These are phyloP conservation scores for Neurospora sp. DNA, from an alignment of 495 filamentous ascomycete species.

Conservation along the genomic window DNA sequence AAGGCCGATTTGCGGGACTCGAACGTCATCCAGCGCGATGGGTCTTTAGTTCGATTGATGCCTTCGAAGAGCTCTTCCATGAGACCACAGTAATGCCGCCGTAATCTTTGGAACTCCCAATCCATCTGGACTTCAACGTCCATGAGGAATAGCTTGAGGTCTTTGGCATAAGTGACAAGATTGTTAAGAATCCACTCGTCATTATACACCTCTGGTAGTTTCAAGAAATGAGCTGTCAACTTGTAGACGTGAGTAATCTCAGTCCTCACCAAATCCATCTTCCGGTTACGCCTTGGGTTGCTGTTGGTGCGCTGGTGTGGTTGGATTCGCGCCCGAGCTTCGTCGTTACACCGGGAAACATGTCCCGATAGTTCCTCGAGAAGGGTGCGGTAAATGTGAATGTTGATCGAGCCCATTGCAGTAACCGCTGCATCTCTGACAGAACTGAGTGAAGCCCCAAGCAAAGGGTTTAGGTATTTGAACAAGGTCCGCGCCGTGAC, in stretches of 20 bases:
- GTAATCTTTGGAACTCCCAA: conserved; percentile 88
- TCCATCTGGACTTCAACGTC: conserved; percentile 91
- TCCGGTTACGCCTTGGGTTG: conserved; percentile 62
- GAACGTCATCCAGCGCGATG: conserved; percentile 89
- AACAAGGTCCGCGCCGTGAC: conserved; percentile 82
- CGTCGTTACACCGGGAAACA: conserved; percentile 69
- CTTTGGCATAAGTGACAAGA: conserved; percentile 80
- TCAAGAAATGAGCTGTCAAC: conserved; percentile 83
- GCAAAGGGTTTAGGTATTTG: conserved; percentile 76
- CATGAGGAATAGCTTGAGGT: conserved; percentile 85
- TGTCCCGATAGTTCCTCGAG: conserved; percentile 83
- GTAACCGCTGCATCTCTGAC: conserved; percentile 87
- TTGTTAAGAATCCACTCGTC: conserved; percentile 92
- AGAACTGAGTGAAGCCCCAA: conserved; percentile 62
- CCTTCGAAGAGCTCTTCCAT: conserved; percentile 89
- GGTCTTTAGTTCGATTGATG: conserved; percentile 76
- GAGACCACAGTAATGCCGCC: conserved; percentile 87
- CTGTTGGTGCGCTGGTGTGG: conserved; percentile 65
- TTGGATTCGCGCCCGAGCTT: conserved; percentile 68
- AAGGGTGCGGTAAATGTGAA: conserved; percentile 86
- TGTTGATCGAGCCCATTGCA: conserved; percentile 88
- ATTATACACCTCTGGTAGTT: conserved; percentile 64
- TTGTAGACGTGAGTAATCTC: conserved; percentile 95
- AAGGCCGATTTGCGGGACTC: conserved; percentile 90
- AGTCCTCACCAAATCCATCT: conserved; percentile 77